Conservation (phyloP, 208 protist genomes). For the Crithidia acanthocephali region DNA sequence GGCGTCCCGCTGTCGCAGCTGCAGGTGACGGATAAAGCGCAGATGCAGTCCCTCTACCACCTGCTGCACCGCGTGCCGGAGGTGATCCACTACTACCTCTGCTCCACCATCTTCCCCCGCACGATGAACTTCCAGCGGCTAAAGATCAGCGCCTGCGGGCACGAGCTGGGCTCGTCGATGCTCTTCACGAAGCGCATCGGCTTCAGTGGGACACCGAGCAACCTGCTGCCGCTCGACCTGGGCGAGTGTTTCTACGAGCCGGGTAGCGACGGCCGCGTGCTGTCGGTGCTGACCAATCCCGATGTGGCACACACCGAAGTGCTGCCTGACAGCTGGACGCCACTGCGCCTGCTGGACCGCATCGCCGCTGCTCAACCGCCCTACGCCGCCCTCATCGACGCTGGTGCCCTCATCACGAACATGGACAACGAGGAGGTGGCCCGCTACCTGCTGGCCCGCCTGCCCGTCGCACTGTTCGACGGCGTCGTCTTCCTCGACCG, state of each 20-base stretch:
- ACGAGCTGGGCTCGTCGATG: slow-evolving; percentile 95
- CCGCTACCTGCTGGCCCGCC: slow-evolving; percentile 77
- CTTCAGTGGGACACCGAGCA: slow-evolving; percentile 95
- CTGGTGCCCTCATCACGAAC: slow-evolving; percentile 96
- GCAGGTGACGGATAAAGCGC: slow-evolving; percentile 71
- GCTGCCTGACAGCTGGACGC: slow-evolving; percentile 87
- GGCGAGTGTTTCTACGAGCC: slow-evolving; percentile 95
- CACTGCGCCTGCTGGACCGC: slow-evolving; percentile 85
- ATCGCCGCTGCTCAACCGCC: slow-evolving; percentile 83
- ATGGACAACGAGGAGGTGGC: slow-evolving; percentile 94
- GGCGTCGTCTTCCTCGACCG: slow-evolving; percentile 96
- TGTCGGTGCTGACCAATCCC: slow-evolving; percentile 91
- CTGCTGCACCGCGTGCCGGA: slow-evolving; percentile 75
- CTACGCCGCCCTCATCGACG: slow-evolving; percentile 95
- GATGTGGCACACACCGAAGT: slow-evolving; percentile 66
- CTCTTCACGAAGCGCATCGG: slow-evolving; percentile 94
- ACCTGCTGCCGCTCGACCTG: slow-evolving; percentile 94
- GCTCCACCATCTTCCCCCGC: slow-evolving; percentile 84
- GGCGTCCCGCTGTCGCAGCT: slow-evolving; percentile 89
- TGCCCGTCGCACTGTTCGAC: slow-evolving; percentile 80
- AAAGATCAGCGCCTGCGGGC: slow-evolving; percentile 95
- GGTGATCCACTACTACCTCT: slow-evolving; percentile 89
- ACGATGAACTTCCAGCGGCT: slow-evolving; percentile 90
- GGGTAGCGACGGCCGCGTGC: slow-evolving; percentile 92
- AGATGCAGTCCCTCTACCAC: slow-evolving; percentile 65